Conservation (phyloP, 1,284 basidiomycete species). For the Fistulina hepatica region DNA sequence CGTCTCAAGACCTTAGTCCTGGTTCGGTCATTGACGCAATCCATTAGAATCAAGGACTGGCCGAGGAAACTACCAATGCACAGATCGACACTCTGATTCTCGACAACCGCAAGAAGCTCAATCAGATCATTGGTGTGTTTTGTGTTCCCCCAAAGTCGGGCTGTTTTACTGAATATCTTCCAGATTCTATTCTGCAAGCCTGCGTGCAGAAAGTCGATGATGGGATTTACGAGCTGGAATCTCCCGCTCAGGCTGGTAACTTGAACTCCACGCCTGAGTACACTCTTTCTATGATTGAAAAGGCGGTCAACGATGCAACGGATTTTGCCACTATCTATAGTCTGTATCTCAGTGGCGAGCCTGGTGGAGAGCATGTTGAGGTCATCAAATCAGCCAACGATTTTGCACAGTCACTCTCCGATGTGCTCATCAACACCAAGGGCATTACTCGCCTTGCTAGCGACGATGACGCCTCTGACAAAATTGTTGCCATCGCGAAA, state of each 20-base stretch:
- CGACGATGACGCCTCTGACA: constrained; percentile 87
- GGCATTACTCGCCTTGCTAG: constrained; percentile 89
- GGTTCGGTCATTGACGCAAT: constrained; percentile 10
- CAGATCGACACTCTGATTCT: constrained; percentile 96
- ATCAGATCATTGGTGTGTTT: constrained; percentile 82
- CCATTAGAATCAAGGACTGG: constrained; percentile 65
- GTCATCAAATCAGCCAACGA: constrained; percentile 98
- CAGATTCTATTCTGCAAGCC: constrained; percentile 93
- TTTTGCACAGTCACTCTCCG: constrained; percentile 85
- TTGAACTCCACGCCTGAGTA: constrained; percentile 96
- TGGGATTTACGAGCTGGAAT: constrained; percentile 94
- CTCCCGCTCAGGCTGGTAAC: constrained; percentile 88
- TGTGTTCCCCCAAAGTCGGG: constrained; percentile 1
- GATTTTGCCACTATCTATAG: constrained; percentile 96
- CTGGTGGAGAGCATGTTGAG: constrained; percentile 90
- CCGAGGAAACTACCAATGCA: constrained; percentile 84
- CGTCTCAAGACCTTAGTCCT: background rate
- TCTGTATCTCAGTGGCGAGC: constrained; percentile 80
- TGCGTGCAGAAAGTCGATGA: constrained; percentile 98
- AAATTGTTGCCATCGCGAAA: constrained; percentile 80
- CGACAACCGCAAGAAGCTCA: constrained; percentile 96
- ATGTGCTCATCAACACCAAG: constrained; percentile 89
- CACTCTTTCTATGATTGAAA: constrained; percentile 97
- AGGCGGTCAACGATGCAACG: constrained; percentile 85
- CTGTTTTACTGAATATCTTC: constrained; percentile 6